Conservation (phyloP, 805 yeast genomes). For the Saccharomyces kudriavzevii region DNA sequence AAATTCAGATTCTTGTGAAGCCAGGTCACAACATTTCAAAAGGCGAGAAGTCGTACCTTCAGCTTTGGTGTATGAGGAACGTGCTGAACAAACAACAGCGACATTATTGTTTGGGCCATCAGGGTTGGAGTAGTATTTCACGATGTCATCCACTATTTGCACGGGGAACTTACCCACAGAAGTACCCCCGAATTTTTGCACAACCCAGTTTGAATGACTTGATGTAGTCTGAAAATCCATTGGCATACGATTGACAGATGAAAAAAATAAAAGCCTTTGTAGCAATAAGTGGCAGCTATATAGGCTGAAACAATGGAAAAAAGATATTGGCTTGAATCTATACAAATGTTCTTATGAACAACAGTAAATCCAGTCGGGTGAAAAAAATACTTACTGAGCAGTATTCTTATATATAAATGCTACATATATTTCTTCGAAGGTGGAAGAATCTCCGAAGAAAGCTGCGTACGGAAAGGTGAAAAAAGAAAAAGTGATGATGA, state of each 20-base stretch:
- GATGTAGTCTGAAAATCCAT: neutral
- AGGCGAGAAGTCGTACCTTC: slow-evolving; percentile 94
- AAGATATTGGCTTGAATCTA: neutral
- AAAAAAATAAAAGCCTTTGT: neutral
- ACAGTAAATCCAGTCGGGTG: neutral
- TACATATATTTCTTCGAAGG: neutral
- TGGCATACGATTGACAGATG: neutral
- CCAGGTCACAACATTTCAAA: slow-evolving; percentile 73
- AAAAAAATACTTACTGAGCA: neutral
- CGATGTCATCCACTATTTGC: slow-evolving; percentile 76
- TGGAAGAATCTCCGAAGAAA: neutral
- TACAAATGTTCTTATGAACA: neutral
- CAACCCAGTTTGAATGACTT: slow-evolving; percentile 46
- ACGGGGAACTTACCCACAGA: slow-evolving; percentile 91
- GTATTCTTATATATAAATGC: neutral
- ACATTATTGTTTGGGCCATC: slow-evolving; percentile 42
- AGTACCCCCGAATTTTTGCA: slow-evolving; percentile 96
- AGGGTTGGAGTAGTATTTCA: slow-evolving; percentile 47
- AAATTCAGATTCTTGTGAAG: slow-evolving; percentile 53
- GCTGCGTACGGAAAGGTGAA: neutral
- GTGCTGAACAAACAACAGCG: slow-evolving; percentile 93
- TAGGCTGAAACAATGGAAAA: neutral
- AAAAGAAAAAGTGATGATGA: neutral
- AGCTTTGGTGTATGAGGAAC: slow-evolving; percentile 82
- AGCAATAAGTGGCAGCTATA: neutral